Evolutionary conservation across 352 stramenopile genomes (phyloP).

Genomic region (Phytopythium vexans): DNA sequence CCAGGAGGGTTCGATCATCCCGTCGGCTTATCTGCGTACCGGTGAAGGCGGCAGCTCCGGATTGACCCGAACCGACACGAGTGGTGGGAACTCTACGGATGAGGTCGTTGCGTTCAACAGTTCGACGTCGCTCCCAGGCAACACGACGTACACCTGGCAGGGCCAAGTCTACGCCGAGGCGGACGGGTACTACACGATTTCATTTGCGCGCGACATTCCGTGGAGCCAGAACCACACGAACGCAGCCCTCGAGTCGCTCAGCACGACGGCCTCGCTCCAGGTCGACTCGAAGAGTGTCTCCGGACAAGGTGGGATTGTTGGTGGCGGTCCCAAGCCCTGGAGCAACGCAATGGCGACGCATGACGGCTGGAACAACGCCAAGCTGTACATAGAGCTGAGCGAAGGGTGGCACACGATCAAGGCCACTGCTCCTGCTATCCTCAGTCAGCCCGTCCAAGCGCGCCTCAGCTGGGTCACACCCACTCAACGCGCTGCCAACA

Average conservation of each 20-base stretch:
- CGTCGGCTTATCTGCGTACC: conserved; percentile 24
- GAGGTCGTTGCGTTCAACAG: conserved; percentile 26
- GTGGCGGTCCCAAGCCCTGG: conserved; percentile 24
- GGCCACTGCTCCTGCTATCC: conserved; percentile 15
- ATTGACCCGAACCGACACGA: conserved; percentile 17
- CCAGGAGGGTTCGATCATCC: conserved; percentile 23
- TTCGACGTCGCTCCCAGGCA: conserved; percentile 12
- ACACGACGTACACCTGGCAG: conserved; percentile 25
- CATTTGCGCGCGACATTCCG: conserved; percentile 18
- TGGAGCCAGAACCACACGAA: conserved; percentile 27
- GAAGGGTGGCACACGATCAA: conserved; percentile 22
- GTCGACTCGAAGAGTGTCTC: conserved; percentile 14
- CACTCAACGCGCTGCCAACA: conserved; percentile 23
- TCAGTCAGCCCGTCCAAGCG: conserved; percentile 21
- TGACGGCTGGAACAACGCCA: conserved; percentile 28
- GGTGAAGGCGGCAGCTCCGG: conserved; percentile 16
- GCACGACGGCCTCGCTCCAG: conserved; percentile 14
- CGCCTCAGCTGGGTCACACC: conserved; percentile 27
- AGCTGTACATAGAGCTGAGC: conserved; percentile 21
- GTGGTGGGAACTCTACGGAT: conserved; percentile 12
- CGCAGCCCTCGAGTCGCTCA: conserved; percentile 12
- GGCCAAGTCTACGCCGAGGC: conserved; percentile 23
- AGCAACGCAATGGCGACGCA: conserved; percentile 27
- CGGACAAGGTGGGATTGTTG: conserved; percentile 16
- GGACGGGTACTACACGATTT: conserved; percentile 27